Conservation (phyloP, 306 rosid species). For the Dryas alaskensis region DNA sequence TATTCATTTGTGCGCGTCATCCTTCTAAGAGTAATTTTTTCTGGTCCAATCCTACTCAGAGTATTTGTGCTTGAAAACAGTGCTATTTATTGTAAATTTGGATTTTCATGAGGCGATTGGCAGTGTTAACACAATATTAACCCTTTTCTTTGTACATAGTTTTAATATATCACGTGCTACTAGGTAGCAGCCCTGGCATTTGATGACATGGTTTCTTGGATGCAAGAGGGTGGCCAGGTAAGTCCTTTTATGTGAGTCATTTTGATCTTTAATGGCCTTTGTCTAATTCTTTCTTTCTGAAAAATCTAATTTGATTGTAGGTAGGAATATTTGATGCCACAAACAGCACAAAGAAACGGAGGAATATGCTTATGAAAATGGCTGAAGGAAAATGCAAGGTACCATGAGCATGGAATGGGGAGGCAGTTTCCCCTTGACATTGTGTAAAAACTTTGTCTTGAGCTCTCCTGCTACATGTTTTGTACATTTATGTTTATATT, state of each 20-base stretch:
- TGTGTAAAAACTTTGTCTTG: slow-evolving; percentile 16
- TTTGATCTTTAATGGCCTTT: slow-evolving; percentile 20
- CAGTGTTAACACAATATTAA: slow-evolving; percentile 60
- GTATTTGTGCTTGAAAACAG: background rate
- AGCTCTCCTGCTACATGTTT: slow-evolving; percentile 24
- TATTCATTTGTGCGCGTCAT: too few species aligned
- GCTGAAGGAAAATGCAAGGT: slow-evolving; percentile 99
- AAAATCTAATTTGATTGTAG: slow-evolving; percentile 42
- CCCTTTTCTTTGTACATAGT: slow-evolving; percentile 73
- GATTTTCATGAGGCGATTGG: slow-evolving; percentile 28
- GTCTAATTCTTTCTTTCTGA: slow-evolving; percentile 17
- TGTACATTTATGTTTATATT: background rate
- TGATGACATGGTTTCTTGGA: slow-evolving; percentile 99
- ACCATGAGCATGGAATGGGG: slow-evolving; percentile 24
- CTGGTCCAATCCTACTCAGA: background rate
- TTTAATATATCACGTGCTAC: slow-evolving; percentile 93
- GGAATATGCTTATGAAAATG: slow-evolving; percentile 98
- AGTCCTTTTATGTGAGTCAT: slow-evolving; percentile 30
- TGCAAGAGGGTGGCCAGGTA: slow-evolving; percentile 99
- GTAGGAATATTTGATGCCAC: slow-evolving; percentile 99
- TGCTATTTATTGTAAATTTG: slow-evolving; percentile 9
- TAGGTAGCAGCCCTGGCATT: slow-evolving; percentile 99
- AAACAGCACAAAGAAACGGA: slow-evolving; percentile 72
- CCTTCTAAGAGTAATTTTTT: too few species aligned
- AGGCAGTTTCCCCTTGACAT: slow-evolving; percentile 21